Evolutionary conservation across 2,329 filamentous ascomycete species (phyloP).

Genomic region (Cordyceps cicadae): DNA sequence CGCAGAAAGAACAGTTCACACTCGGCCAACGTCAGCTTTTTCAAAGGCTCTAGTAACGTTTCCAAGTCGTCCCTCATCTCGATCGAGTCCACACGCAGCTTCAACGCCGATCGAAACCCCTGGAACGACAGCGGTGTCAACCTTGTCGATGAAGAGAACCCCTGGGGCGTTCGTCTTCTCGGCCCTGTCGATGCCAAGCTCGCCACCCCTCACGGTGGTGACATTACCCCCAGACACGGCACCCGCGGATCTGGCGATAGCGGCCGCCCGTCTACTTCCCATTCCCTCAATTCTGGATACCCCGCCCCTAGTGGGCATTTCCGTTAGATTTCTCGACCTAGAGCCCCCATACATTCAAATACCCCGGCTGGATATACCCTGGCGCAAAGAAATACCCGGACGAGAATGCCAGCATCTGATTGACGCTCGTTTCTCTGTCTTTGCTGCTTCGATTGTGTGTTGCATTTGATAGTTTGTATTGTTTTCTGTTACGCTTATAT

Average conservation of each 20-base stretch:
- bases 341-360: slow-evolving; percentile 42
- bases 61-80: slow-evolving; percentile 95
- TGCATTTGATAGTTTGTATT: slow-evolving; percentile 1
- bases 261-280: slow-evolving; percentile 85
- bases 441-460: slow-evolving; percentile 12
- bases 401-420: slow-evolving; percentile 33
- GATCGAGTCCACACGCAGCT: slow-evolving; percentile 88
- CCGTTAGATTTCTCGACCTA: slow-evolving; percentile 59
- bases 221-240: slow-evolving; percentile 76
- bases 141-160: slow-evolving; percentile 76
- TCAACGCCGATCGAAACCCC: slow-evolving; percentile 84
- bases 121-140: slow-evolving; percentile 99
- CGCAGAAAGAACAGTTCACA: slow-evolving; percentile 90
- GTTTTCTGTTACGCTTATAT: slow-evolving; percentile 7
- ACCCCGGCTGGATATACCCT: slow-evolving; percentile 58
- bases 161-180: slow-evolving; percentile 54
- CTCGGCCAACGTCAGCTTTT: slow-evolving; percentile 72
- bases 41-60: slow-evolving; percentile 84
- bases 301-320: slow-evolving; percentile 84
- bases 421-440: slow-evolving; percentile 37
- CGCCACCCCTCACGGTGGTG: slow-evolving; percentile 61
- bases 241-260: slow-evolving; percentile 81
- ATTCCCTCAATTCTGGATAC: slow-evolving; percentile 95
- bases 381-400: slow-evolving; percentile 51
- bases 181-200: slow-evolving; percentile 60